Base-by-base conservation (phyloP, 2,329 filamentous ascomycete species). In the Colletotrichum paranaense region DNA sequence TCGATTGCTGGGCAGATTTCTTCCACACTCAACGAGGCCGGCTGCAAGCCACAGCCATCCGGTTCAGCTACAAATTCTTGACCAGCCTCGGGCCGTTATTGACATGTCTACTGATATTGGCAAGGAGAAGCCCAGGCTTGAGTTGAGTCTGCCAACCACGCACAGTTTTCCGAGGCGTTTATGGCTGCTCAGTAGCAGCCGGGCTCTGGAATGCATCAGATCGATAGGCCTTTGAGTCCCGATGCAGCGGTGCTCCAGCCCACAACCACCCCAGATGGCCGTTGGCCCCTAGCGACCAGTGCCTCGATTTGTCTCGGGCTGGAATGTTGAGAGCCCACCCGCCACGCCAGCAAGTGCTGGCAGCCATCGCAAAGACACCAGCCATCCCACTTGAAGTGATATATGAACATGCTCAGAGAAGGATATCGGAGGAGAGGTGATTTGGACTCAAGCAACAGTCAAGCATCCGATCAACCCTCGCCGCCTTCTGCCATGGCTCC, bases 281-380 rank as follows among this genome's bases (percentile, higher is more conserved):
- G 7, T 16, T 28, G 30, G 22, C 9, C 32, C 30, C 52, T 28
- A 32, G 28, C 52, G 19, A 14, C 19, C 22, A 22, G 26, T 28
- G 24, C n/a, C 35, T 19, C n/a, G 30, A 5, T 26, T 24, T 55
- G 65, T 60, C 59, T 55, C 26, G 52, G 24, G 26, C 22, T 70
- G 70, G 67, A 73, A 73, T 73, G 70, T 28, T 70, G 16, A 19
- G 14, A 22, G 26, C 32, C 59, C 70, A 49, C 70, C 70, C 38
- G 70, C 70, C 70, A 73, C 70, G 46, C 28, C 46, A 52, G 62
- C 59, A 70, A 70, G 46, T 35, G 67, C 56, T 57, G 46, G 35
- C n/a, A 59, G 42, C 19, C 46, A 62, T 70, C 56, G 32, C 49
- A 28, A 70, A 7, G 9, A 38, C 38, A 55, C 70, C 67, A 55